Conservation (phyloP, 768 basidiomycete genomes). For the Phanerochaete carnosa region DNA sequence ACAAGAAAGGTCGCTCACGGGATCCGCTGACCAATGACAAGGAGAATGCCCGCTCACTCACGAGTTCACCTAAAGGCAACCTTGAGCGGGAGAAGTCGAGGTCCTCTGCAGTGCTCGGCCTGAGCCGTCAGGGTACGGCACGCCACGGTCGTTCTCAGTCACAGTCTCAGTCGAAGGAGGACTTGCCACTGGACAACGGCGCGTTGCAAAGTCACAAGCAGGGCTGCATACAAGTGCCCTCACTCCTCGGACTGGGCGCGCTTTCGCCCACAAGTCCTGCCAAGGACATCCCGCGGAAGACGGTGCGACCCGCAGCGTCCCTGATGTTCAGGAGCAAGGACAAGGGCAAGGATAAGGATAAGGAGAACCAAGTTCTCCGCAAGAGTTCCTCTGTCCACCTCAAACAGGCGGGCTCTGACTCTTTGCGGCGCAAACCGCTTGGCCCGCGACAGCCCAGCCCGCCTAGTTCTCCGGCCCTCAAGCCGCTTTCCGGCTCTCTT, state of each 20-base stretch:
- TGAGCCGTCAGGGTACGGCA: background rate
- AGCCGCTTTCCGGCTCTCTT: background rate
- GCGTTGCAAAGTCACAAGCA: background rate
- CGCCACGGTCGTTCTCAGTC: slow-evolving; percentile 3
- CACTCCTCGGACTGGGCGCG: background rate
- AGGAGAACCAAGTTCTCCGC: background rate
- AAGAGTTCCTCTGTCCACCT: background rate
- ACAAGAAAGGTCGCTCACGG: background rate
- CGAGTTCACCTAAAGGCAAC: background rate
- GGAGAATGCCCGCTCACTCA: slow-evolving; percentile 2
- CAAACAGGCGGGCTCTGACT: background rate
- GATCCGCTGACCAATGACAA: slow-evolving; percentile 7
- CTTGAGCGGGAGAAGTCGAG: background rate
- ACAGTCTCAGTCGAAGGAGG: background rate
- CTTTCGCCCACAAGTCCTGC: background rate
- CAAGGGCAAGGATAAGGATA: slow-evolving; percentile 3
- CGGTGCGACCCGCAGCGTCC: background rate
- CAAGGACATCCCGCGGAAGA: background rate
- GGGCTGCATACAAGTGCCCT: background rate
- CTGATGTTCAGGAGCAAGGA: background rate
- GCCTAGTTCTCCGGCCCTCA: slow-evolving; percentile 14
- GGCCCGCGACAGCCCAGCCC: slow-evolving; percentile 25
- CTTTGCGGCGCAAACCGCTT: slow-evolving; percentile 16
- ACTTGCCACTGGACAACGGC: background rate
- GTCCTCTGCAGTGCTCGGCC: background rate